Evolutionary conservation across 805 yeast genomes (phyloP).

Genomic region (Ogataea wickerhamii): DNA sequence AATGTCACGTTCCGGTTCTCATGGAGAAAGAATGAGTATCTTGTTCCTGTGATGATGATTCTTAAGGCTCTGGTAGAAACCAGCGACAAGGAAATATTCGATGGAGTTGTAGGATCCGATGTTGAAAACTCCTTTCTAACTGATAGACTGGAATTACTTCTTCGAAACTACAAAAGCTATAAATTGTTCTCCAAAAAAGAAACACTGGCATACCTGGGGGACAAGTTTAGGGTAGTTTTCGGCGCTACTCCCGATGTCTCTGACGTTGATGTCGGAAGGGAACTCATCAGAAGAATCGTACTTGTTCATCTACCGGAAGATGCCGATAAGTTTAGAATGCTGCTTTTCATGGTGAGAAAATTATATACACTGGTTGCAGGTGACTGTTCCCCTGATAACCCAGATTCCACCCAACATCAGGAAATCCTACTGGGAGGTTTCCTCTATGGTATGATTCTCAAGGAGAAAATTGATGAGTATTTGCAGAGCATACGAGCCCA

Average conservation of each 20-base stretch:
- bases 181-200: slow-evolving; percentile 75
- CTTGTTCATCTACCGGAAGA: slow-evolving; percentile 78
- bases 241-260: slow-evolving; percentile 84
- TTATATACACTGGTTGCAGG: slow-evolving; percentile 93
- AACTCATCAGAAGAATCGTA: slow-evolving; percentile 77
- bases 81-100: slow-evolving; percentile 92
- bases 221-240: slow-evolving; percentile 90
- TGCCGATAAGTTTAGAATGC: slow-evolving; percentile 79
- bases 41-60: slow-evolving; percentile 90
- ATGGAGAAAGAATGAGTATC: slow-evolving; percentile 94
- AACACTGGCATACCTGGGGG: slow-evolving; percentile 92
- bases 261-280: slow-evolving; percentile 87
- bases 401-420: slow-evolving; percentile 99
- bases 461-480: slow-evolving; percentile 95
- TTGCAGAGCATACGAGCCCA: slow-evolving; percentile 68
- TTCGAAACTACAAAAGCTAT: slow-evolving; percentile 84
- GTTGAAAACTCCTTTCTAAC: slow-evolving; percentile 86
- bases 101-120: slow-evolving; percentile 92
- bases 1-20: slow-evolving; percentile 94
- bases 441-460: slow-evolving; percentile 92
- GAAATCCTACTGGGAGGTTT: slow-evolving; percentile 94
- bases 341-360: slow-evolving; percentile 93
- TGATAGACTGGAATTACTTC: slow-evolving; percentile 91
- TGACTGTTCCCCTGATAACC: slow-evolving; percentile 94
- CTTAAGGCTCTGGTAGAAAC: slow-evolving; percentile 87